Evolutionary conservation across 2,329 filamentous ascomycete species (phyloP).

Genomic region (Pseudocercospora ulei): DNA sequence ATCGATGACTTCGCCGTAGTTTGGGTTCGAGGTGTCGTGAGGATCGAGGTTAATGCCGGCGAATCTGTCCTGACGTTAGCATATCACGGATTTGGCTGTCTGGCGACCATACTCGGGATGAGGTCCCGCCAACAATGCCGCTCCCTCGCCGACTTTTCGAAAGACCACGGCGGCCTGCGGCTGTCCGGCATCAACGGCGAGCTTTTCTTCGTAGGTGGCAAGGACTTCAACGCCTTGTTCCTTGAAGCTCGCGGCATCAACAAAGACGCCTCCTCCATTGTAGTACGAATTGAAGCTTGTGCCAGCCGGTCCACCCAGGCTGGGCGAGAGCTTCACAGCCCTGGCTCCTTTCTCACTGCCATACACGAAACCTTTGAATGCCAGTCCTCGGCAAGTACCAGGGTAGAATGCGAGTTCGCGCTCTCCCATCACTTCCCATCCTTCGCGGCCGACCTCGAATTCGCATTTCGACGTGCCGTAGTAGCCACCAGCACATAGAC

Average conservation of each 20-base stretch:
- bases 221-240: constrained; percentile 65
- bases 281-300: constrained; percentile 67
- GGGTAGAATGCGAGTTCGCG: constrained; percentile 84
- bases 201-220: constrained; percentile 63
- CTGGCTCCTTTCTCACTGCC: constrained; percentile 74
- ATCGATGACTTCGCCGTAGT: constrained; percentile 61
- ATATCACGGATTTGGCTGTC: neutral
- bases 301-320: constrained; percentile 48
- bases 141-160: constrained; percentile 71
- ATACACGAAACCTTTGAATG: constrained; percentile 85
- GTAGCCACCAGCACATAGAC: constrained; percentile 90
- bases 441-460: constrained; percentile 75
- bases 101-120: constrained; percentile 71
- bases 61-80: constrained; percentile 52
- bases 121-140: constrained; percentile 69
- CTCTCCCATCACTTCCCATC: constrained; percentile 73
- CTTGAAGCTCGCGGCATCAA: constrained; percentile 57
- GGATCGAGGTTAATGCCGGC: constrained; percentile 65
- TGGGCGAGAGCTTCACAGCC: constrained; percentile 58
- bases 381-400: constrained; percentile 72
- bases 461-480: constrained; percentile 75
- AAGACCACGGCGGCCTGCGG: constrained; percentile 72
- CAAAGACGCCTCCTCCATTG: constrained; percentile 90
- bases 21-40: constrained; percentile 51
- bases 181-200: constrained; percentile 66